Percentiles rank a stretch among this genome's conserved stretches.
Evolutionary conservation across 352 stramenopile species (phyloP).

Genomic region (Thalassiosira pacifica): DNA sequence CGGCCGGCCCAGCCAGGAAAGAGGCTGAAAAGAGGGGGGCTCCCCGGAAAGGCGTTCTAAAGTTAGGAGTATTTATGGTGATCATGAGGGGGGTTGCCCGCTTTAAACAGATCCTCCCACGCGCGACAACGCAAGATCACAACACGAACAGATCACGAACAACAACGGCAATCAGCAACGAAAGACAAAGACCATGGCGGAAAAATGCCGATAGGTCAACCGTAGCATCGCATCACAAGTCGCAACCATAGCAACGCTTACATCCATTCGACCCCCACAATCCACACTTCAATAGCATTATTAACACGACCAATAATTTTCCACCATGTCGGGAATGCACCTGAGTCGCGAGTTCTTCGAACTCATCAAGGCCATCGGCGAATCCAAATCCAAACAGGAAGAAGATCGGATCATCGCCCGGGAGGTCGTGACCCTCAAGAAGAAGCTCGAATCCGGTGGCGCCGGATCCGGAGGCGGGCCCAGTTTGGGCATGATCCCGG

Average conservation of each 20-base stretch:
- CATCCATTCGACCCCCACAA: no score
- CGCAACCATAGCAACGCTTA: no score
- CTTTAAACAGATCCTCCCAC: no score
- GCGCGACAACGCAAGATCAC: background rate
- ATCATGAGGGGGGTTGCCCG: no score
- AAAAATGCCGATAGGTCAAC: background rate
- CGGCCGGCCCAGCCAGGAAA: no score
- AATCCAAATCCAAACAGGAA: constrained; percentile 99
- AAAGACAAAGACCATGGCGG: background rate
- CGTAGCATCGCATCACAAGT: background rate
- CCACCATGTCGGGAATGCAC: constrained; percentile 81
- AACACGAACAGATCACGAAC: background rate
- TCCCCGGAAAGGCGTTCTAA: no score
- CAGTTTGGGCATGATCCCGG: constrained; percentile 52
- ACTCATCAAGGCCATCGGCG: constrained; percentile 99
- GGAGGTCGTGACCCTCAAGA: constrained; percentile 96
- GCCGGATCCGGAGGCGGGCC: constrained; percentile 14
- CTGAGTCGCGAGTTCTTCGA: constrained; percentile 99
- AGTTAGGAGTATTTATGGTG: no score
- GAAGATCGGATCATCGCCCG: constrained; percentile 99
- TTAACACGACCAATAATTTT: constrained; percentile 21
- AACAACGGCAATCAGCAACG: background rate
- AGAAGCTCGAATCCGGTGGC: constrained; percentile 89
- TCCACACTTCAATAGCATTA: no score
- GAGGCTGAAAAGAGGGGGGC: no score